phyloP scores from a whole-genome alignment of 495 filamentous ascomycete genomes.

The Clavariopsis aquatica region DNA sequence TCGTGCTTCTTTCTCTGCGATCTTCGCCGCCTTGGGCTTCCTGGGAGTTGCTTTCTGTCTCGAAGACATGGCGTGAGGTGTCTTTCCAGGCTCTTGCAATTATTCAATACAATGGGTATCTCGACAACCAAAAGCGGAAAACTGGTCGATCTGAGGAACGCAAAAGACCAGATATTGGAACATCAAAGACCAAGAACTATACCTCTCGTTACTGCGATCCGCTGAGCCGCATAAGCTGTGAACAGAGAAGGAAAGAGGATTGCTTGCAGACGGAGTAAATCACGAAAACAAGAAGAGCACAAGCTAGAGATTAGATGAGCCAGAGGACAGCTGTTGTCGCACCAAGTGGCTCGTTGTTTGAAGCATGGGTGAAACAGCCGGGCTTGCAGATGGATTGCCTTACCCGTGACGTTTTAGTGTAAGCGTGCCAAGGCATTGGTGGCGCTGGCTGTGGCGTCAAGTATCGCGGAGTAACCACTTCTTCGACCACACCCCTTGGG shows the following conservation, averaged over 20 bases:
- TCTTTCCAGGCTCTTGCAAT: neutral
- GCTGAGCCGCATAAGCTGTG: constrained; percentile 7
- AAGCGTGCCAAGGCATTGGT: constrained; percentile 11
- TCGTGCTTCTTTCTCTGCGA: constrained; percentile 31
- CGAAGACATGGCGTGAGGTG: constrained; percentile 21
- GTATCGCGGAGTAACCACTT: neutral
- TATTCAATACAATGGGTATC: constrained; percentile 4
- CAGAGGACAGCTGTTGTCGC: constrained; percentile 26
- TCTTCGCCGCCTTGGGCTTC: constrained; percentile 36
- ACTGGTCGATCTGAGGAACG: neutral
- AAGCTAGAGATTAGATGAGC: constrained; percentile 10
- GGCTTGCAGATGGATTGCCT: neutral
- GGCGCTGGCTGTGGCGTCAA: neutral
- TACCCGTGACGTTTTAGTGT: constrained; percentile 2
- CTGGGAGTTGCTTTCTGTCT: constrained; percentile 33
- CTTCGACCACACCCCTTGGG: neutral
- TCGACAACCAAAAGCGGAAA: neutral
- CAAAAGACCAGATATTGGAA: constrained; percentile 9
- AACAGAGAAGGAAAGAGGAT: neutral
- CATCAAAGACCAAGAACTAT: neutral
- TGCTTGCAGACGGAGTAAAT: constrained; percentile 5
- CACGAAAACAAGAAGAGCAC: neutral
- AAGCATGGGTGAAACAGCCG: constrained; percentile 34
- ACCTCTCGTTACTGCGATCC: constrained; percentile 1
- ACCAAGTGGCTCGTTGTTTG: constrained; percentile 18